Conservation (phyloP, 352 stramenopile genomes). For the Pythium sp. region DNA sequence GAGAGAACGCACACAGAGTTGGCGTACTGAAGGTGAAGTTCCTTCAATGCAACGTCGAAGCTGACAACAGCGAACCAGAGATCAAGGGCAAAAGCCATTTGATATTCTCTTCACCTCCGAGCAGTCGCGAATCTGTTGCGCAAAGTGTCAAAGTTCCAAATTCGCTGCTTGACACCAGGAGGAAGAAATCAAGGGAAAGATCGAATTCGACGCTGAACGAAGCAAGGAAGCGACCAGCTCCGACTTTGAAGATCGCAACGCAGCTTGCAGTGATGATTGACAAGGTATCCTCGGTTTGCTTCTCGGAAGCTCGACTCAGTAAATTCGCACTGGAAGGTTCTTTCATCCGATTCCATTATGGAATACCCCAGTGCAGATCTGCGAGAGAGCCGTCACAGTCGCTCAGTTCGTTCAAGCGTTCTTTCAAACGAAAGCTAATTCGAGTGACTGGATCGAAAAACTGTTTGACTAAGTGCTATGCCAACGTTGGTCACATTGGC, state of each 20-base stretch:
- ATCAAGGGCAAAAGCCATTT: slow-evolving; percentile 4
- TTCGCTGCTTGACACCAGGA: neutral
- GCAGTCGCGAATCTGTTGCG: neutral
- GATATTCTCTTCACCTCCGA: neutral
- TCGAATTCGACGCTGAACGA: neutral
- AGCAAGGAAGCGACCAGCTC: neutral
- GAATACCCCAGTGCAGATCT: slow-evolving; percentile 4
- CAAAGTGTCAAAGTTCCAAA: neutral
- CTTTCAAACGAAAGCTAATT: slow-evolving; percentile 26
- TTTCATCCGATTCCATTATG: slow-evolving; percentile 16
- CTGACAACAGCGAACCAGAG: neutral
- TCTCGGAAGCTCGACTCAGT: neutral
- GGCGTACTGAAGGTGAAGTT: slow-evolving; percentile 29
- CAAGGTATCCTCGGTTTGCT: neutral
- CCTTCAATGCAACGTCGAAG: slow-evolving; percentile 12
- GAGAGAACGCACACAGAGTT: slow-evolving; percentile 10
- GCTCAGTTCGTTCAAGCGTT: slow-evolving; percentile 23
- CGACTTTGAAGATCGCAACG: neutral
- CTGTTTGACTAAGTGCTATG: neutral
- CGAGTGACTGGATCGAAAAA: slow-evolving; percentile 6
- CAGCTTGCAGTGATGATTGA: slow-evolving; percentile 21
- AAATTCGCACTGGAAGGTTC: neutral
- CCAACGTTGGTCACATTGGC: slow-evolving; percentile 20
- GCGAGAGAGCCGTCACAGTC: neutral
- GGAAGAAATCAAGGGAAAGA: neutral